phyloP scores from a whole-genome alignment of 495 filamentous ascomycete genomes.

The Thozetella sp. region DNA sequence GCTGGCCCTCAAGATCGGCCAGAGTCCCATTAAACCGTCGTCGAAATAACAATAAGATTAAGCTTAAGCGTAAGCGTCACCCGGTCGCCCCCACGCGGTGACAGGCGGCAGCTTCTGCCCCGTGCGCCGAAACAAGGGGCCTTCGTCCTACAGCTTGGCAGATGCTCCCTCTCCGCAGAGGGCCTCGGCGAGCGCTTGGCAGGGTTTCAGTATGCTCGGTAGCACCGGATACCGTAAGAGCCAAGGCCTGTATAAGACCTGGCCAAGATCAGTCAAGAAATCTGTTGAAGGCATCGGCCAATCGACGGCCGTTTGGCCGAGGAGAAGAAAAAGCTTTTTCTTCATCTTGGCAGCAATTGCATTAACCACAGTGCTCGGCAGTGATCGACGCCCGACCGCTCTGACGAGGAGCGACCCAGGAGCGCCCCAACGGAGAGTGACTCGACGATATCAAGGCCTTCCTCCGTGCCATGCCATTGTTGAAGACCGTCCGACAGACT shows the following conservation, averaged over 20 bases:
- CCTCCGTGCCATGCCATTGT: no score
- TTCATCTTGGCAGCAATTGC: neutral
- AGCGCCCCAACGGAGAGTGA: no score
- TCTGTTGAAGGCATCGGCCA: neutral
- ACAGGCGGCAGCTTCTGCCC: neutral
- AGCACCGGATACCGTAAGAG: neutral
- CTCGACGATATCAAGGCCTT: no score
- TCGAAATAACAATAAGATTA: neutral
- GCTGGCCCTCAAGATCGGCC: no score
- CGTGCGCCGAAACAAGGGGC: conserved; percentile 2
- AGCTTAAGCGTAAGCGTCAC: neutral
- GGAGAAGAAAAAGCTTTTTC: neutral
- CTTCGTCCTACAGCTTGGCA: neutral
- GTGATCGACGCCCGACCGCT: neutral
- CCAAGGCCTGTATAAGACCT: neutral
- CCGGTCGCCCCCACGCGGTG: neutral
- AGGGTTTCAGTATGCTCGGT: neutral
- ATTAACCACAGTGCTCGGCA: neutral
- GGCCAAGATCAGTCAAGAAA: neutral
- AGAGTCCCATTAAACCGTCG: no score
- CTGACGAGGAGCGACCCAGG: no score
- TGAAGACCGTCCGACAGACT: no score
- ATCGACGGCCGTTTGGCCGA: neutral
- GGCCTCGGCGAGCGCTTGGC: neutral
- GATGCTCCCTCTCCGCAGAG: neutral